Percentiles rank a stretch among this genome's conserved stretches.
These are phyloP conservation scores for Hibiscus syriacus DNA, from an alignment of 345 rosid species.

Conservation along the genomic window DNA sequence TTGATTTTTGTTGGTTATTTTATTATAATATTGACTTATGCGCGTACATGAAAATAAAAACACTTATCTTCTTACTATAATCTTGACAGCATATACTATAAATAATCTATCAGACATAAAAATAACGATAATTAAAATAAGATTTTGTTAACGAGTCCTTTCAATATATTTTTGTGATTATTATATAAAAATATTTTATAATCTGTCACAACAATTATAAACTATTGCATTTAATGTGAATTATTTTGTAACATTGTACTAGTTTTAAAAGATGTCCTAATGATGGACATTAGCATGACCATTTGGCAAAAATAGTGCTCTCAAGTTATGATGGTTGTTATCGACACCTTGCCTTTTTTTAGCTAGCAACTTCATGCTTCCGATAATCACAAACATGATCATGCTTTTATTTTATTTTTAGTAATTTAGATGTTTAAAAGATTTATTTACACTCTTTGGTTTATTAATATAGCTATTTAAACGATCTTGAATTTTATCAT, in stretches of 20 bases:
- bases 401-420: not conserved
- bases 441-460: not conserved
- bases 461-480: too few relatives aligned
- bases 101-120: not conserved
- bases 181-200: not conserved
- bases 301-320: not conserved
- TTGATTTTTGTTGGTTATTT: too few relatives aligned
- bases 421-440: not conserved
- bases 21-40: too few relatives aligned
- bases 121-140: not conserved
- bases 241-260: not conserved
- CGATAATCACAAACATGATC: not conserved
- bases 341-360: constrained; percentile 1
- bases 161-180: not conserved
- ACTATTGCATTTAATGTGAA: not conserved
- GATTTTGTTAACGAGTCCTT: not conserved
- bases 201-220: not conserved
- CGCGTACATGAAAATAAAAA: too few relatives aligned
- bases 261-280: not conserved
- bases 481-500: too few relatives aligned
- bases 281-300: not conserved
- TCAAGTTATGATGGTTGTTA: not conserved
- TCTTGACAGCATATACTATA: too few relatives aligned
- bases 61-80: too few relatives aligned
- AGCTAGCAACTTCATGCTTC: not conserved